phyloP scores from a whole-genome alignment of 306 rosid species.

The Malus asiatica region DNA sequence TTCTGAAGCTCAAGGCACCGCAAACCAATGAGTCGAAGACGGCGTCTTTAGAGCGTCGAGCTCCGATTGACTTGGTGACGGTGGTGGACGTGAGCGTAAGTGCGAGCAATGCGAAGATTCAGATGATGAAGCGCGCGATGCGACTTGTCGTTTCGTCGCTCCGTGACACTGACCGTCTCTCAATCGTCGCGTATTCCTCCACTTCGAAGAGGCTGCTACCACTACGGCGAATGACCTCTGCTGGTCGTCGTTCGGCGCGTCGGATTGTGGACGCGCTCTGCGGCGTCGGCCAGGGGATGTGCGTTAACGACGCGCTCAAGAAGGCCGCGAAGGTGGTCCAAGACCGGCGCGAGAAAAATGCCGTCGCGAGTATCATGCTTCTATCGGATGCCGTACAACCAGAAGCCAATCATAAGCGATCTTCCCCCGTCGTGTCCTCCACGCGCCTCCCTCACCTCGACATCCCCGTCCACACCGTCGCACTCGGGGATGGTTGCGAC shows the following conservation, averaged over 20 bases:
- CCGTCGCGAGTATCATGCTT: constrained; percentile 54
- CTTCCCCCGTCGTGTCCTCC: constrained; percentile 26
- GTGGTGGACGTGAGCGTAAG: constrained; percentile 64
- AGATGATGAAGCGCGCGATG: constrained; percentile 63
- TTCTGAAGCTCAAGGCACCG: constrained; percentile 61
- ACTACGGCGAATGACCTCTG: constrained; percentile 51
- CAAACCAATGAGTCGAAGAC: constrained; percentile 1
- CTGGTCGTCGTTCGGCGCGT: constrained; percentile 64
- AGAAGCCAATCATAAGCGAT: constrained; percentile 5
- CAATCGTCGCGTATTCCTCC: constrained; percentile 76
- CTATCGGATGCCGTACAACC: constrained; percentile 27
- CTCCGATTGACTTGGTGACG: constrained; percentile 70
- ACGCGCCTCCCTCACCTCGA: constrained; percentile 47
- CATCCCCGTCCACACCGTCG: constrained; percentile 61
- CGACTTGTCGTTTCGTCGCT: constrained; percentile 56
- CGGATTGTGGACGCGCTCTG: constrained; percentile 37
- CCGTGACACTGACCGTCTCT: constrained; percentile 62
- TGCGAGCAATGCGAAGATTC: constrained; percentile 43
- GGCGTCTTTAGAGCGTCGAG: constrained; percentile 21
- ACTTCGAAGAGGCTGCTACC: constrained; percentile 75
- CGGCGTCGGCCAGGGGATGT: constrained; percentile 42
- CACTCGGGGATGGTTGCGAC: constrained; percentile 29
- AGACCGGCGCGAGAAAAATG: constrained; percentile 80
- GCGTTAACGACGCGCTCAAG: constrained; percentile 67
- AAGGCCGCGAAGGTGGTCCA: constrained; percentile 84